Evolutionary conservation across 176 grass and related monocot species (phyloP).

Genomic region (Phyllostachys edulis): DNA sequence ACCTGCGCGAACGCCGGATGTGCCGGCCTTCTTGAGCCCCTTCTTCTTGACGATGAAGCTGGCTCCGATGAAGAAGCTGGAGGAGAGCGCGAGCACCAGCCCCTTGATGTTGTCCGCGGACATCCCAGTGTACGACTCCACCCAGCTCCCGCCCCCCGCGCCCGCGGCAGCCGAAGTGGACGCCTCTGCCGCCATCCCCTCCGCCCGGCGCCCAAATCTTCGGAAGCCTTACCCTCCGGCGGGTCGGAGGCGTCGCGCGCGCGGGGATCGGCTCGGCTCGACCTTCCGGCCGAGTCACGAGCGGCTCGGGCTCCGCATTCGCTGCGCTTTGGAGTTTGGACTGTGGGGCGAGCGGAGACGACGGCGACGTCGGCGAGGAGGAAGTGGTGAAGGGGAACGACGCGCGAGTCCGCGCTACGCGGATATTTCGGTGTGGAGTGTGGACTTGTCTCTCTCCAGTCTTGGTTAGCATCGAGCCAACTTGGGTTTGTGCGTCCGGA

Average conservation of each 20-base stretch:
- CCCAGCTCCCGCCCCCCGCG: slow-evolving; percentile 56
- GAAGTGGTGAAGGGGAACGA: no score
- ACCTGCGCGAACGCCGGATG: slow-evolving; percentile 92
- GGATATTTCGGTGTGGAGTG: slow-evolving; percentile 29
- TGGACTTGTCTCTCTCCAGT: slow-evolving; percentile 24
- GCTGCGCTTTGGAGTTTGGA: no score
- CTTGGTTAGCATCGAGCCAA: slow-evolving; percentile 3
- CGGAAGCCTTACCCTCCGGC: background rate
- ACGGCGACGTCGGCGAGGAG: no score
- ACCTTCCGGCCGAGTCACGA: background rate
- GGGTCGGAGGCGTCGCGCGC: background rate
- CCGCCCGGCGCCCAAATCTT: background rate
- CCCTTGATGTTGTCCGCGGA: slow-evolving; percentile 98
- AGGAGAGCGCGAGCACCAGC: slow-evolving; percentile 84
- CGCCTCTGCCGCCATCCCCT: slow-evolving; percentile 32
- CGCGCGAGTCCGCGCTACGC: no score
- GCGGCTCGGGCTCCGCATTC: no score
- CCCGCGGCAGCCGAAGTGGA: slow-evolving; percentile 45
- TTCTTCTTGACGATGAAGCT: slow-evolving; percentile 99
- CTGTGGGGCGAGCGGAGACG: no score
- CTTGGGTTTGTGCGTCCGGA: no score
- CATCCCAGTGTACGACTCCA: slow-evolving; percentile 85
- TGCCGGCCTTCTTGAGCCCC: slow-evolving; percentile 89
- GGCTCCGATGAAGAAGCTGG: slow-evolving; percentile 89
- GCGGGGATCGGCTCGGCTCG: background rate